Conservation (phyloP, 768 basidiomycete genomes). For the Leccinum barrowsii region DNA sequence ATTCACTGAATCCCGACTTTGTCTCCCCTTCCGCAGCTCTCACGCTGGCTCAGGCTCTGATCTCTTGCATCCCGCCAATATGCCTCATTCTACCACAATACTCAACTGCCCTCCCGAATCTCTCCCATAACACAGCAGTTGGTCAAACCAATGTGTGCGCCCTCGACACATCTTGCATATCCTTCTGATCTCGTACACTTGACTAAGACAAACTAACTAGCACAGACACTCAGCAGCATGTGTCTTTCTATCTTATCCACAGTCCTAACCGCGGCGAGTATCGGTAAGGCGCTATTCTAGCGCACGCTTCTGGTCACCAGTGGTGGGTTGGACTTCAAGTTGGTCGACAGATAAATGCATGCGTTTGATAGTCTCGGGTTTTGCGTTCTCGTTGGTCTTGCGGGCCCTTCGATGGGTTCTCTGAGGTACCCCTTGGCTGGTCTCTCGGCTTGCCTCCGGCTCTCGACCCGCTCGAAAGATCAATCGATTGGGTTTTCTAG, state of each 20-base stretch:
- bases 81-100: conserved; percentile 26
- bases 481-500: background rate
- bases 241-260: conserved; percentile 34
- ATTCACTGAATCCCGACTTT: too few species aligned
- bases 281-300: conserved; percentile 23
- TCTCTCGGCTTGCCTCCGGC: too few species aligned
- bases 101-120: conserved; percentile 50
- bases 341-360: too few species aligned
- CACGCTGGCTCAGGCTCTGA: conserved; percentile 3
- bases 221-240: conserved; percentile 24
- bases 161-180: background rate
- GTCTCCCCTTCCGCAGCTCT: too few species aligned
- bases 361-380: too few species aligned
- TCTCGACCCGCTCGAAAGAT: too few species aligned
- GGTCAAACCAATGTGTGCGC: too few species aligned
- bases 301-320: background rate
- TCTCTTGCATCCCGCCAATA: conserved; percentile 2
- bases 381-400: too few species aligned
- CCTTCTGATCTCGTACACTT: background rate
- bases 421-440: too few species aligned
- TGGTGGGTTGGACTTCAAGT: too few species aligned
- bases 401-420: too few species aligned
- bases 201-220: background rate
- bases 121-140: conserved; percentile 39
- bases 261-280: conserved; percentile 35